Conservation (phyloP, 768 basidiomycete species). For the Collybiopsis confluens region DNA sequence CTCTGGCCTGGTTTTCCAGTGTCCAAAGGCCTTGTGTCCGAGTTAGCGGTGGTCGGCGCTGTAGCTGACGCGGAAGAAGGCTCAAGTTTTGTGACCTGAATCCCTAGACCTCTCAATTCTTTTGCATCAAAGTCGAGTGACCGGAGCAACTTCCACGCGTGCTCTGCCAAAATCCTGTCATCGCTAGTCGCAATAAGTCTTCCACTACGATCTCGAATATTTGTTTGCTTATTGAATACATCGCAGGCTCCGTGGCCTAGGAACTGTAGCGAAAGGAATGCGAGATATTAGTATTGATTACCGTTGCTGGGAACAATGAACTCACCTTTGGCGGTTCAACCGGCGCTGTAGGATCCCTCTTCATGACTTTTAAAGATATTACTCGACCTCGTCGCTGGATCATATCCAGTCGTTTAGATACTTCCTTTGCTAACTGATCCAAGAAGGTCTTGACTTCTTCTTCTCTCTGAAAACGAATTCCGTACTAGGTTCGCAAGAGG, state of each 20-base stretch:
- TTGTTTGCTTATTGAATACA: slow-evolving; percentile 69
- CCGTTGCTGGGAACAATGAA: not conserved
- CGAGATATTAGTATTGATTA: not conserved
- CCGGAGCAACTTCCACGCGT: slow-evolving; percentile 72
- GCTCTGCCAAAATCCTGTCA: slow-evolving; percentile 62
- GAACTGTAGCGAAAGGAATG: slow-evolving; percentile 46
- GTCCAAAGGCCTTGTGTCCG: not conserved
- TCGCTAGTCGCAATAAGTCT: slow-evolving; percentile 62
- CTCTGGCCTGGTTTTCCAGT: slow-evolving; percentile 47
- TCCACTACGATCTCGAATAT: slow-evolving; percentile 56
- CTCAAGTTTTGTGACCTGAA: slow-evolving; percentile 89
- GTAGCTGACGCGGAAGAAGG: slow-evolving; percentile 27
- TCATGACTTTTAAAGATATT: slow-evolving; percentile 86
- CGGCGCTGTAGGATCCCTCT: slow-evolving; percentile 80
- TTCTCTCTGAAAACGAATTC: slow-evolving; percentile 84
- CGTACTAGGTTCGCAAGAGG: slow-evolving; percentile 56
- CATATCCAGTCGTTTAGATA: slow-evolving; percentile 64
- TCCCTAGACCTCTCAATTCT: slow-evolving; percentile 89
- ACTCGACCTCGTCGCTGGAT: slow-evolving; percentile 67
- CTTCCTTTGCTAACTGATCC: slow-evolving; percentile 71
- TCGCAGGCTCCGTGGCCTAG: slow-evolving; percentile 89
- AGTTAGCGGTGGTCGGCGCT: too few relatives aligned
- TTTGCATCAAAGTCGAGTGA: slow-evolving; percentile 74
- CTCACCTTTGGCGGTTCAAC: slow-evolving; percentile 84
- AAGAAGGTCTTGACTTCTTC: slow-evolving; percentile 81